Evolutionary conservation across 352 stramenopile species (phyloP).

Genomic region (Plasmopara halstedii): DNA sequence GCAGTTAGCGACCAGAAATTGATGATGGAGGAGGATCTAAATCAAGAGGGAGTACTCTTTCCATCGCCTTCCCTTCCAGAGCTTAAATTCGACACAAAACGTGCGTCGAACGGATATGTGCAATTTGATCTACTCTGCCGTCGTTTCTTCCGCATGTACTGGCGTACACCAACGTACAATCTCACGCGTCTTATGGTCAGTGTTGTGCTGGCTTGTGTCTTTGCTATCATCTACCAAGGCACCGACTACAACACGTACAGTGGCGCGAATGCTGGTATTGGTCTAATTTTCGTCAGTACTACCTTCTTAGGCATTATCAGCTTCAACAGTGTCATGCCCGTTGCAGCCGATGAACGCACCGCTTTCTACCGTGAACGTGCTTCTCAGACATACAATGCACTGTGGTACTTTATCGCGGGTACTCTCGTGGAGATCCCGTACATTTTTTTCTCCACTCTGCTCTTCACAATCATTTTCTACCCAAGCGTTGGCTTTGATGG

Average conservation of each 20-base stretch:
- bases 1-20: conserved; percentile 25
- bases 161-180: conserved; percentile 80
- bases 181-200: conserved; percentile 57
- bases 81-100: conserved; percentile 38
- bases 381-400: conserved; percentile 71
- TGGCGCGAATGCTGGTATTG: conserved; percentile 42
- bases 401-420: conserved; percentile 58
- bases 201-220: conserved; percentile 60
- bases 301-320: conserved; percentile 60
- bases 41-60: conserved; percentile 33
- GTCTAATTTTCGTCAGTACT: conserved; percentile 79
- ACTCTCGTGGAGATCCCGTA: conserved; percentile 32
- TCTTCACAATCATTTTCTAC: conserved; percentile 50
- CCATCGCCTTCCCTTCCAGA: conserved; percentile 27
- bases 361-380: conserved; percentile 88
- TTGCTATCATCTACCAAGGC: conserved; percentile 65
- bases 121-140: conserved; percentile 31
- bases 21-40: conserved; percentile 36
- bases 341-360: conserved; percentile 12
- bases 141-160: conserved; percentile 52
- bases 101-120: conserved; percentile 14
- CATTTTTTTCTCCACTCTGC: conserved; percentile 33
- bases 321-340: conserved; percentile 24
- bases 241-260: conserved; percentile 39
- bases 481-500: conserved; percentile 46